Percentiles rank a stretch among this genome's conserved stretches.
Evolutionary conservation across 164 flowering plant species (phyloP).

Genomic region (Vitis rotundifolia): DNA sequence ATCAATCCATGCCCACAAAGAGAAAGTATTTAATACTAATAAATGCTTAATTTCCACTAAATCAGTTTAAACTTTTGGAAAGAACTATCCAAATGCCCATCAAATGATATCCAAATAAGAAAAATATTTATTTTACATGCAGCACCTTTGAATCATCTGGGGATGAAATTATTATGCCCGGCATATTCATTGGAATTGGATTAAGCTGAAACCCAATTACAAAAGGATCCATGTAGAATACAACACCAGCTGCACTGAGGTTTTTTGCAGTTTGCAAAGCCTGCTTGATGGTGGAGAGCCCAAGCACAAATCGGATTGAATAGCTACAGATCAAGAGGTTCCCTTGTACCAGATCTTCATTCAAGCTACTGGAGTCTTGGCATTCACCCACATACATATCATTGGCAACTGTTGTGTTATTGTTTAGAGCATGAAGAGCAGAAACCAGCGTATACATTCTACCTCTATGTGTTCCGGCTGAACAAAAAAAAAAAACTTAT

Average conservation of each 20-base stretch:
- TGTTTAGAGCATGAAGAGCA: conserved; percentile 75
- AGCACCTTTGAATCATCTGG: conserved; percentile 87
- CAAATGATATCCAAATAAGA: too few species aligned
- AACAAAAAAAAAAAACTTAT: conserved; percentile 15
- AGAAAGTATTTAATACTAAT: neutral
- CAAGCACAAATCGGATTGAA: conserved; percentile 91
- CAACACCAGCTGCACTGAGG: conserved; percentile 85
- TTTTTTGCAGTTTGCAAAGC: conserved; percentile 79
- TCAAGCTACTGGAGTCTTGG: conserved; percentile 72
- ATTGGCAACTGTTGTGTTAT: conserved; percentile 41
- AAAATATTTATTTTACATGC: too few species aligned
- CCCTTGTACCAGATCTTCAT: conserved; percentile 60
- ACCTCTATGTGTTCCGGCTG: conserved; percentile 74
- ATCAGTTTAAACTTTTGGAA: too few species aligned
- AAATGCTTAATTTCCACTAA: too few species aligned
- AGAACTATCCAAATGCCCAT: too few species aligned
- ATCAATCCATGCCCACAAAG: neutral
- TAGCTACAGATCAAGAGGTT: conserved; percentile 93
- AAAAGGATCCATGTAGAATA: conserved; percentile 94
- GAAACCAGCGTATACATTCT: conserved; percentile 63
- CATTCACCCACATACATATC: conserved; percentile 88
- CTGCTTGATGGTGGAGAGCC: conserved; percentile 80
- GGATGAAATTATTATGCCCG: conserved; percentile 86
- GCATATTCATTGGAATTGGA: conserved; percentile 80
- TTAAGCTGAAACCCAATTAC: conserved; percentile 91